phyloP scores from a whole-genome alignment of 805 yeast genomes.

The Lipomyces mesembrius region DNA sequence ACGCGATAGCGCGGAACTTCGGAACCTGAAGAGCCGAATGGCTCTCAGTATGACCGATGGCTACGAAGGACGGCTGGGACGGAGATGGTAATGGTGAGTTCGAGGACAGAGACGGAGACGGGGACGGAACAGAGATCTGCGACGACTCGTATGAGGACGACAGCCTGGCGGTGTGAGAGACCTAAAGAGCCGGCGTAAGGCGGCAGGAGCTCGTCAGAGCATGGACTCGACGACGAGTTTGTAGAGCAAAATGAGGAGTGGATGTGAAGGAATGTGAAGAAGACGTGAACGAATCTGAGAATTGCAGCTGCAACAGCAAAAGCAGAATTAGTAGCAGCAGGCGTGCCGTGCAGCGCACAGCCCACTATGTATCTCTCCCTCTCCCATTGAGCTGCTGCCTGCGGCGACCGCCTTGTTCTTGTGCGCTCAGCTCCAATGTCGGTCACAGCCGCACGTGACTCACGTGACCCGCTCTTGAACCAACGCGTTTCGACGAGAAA shows the following conservation, averaged over 20 bases:
- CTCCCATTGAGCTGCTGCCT: not conserved
- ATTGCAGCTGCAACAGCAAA: not conserved
- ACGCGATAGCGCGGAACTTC: constrained; percentile 5
- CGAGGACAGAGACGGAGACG: not conserved
- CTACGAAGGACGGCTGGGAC: constrained; percentile 10
- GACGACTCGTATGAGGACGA: constrained; percentile 8
- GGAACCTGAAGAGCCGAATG: constrained; percentile 6
- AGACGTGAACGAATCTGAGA: not conserved
- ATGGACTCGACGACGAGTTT: not conserved
- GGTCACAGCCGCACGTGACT: not conserved
- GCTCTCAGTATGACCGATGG: constrained; percentile 2
- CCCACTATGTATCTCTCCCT: not conserved
- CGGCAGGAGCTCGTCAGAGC: not conserved
- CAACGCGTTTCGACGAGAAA: too few relatives aligned
- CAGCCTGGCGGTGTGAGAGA: constrained; percentile 14
- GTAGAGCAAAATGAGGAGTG: not conserved
- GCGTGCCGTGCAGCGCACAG: not conserved
- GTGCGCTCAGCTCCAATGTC: not conserved
- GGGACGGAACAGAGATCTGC: constrained; percentile 2
- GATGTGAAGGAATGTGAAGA: too few relatives aligned
- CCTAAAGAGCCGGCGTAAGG: not conserved
- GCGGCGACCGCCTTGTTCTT: not conserved
- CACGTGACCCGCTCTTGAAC: not conserved
- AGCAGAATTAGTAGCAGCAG: not conserved
- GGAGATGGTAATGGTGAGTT: not conserved